These are phyloP conservation scores for Mucor saturninus DNA, from an alignment of 371 early-diverging fungal genomes.

Conservation along the genomic window DNA sequence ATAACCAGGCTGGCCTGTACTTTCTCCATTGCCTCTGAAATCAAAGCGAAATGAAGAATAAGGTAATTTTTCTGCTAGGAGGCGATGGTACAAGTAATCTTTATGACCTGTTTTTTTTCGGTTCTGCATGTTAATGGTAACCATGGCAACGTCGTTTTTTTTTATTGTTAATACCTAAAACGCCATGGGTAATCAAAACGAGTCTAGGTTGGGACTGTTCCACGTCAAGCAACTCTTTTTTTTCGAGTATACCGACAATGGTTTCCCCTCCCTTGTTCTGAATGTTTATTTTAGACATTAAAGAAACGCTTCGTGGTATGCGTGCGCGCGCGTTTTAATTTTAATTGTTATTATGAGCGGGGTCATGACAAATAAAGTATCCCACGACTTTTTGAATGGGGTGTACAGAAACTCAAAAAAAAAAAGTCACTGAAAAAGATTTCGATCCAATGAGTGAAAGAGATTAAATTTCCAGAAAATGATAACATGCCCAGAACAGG, in stretches of 20 bases:
- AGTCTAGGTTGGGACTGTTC: conserved; percentile 30
- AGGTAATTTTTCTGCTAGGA: conserved; percentile 54
- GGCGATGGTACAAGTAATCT: conserved; percentile 64
- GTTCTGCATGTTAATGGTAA: too few relatives aligned
- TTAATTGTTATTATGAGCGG: not conserved
- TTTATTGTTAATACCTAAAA: conserved; percentile 33
- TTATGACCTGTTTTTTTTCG: conserved; percentile 54
- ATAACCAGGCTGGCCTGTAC: conserved; percentile 56
- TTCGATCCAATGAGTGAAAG: too few relatives aligned
- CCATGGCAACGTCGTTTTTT: not conserved
- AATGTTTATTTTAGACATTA: conserved; percentile 38
- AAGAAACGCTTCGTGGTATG: too few relatives aligned
- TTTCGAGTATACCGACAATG: conserved; percentile 50
- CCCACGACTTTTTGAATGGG: not conserved
- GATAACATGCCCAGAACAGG: too few relatives aligned
- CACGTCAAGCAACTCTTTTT: conserved; percentile 27
- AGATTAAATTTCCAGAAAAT: too few relatives aligned
- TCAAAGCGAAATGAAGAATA: conserved; percentile 65
- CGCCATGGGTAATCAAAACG: conserved; percentile 45
- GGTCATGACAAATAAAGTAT: conserved; percentile 2
- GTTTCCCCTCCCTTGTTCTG: conserved; percentile 38
- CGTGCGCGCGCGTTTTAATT: too few relatives aligned
- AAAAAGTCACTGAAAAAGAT: not conserved
- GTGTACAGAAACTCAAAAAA: not conserved
- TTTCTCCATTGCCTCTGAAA: conserved; percentile 66